A percentile compares a stretch with the other conserved stretches of the same genome.
phyloP scores from a whole-genome alignment of 805 yeast genomes.

The Hanseniaspora thailandica region DNA sequence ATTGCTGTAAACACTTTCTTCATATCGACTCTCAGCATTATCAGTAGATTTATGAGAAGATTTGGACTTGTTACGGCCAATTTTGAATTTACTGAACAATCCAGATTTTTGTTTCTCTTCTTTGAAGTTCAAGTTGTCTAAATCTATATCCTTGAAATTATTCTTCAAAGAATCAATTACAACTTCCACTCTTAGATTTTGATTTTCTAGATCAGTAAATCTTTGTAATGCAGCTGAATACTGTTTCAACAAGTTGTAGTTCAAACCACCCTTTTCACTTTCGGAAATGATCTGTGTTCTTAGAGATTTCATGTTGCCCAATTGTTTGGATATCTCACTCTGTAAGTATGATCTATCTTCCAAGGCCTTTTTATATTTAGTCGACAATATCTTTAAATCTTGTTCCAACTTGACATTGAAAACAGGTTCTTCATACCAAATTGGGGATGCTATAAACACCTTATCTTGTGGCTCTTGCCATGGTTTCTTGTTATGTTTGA shows the following conservation, averaged over 20 bases:
- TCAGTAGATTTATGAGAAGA: neutral
- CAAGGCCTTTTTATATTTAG: constrained; percentile 36
- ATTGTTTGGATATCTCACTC: constrained; percentile 25
- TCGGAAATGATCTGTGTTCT: constrained; percentile 26
- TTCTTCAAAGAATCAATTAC: constrained; percentile 82
- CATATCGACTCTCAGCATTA: neutral
- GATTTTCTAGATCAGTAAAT: constrained; percentile 63
- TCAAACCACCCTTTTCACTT: constrained; percentile 33
- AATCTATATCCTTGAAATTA: constrained; percentile 58
- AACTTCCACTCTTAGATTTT: constrained; percentile 66
- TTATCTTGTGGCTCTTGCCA: constrained; percentile 88
- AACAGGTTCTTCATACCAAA: constrained; percentile 94
- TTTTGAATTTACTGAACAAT: constrained; percentile 35
- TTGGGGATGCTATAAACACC: constrained; percentile 71
- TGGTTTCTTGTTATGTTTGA: constrained; percentile 63
- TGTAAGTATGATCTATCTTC: constrained; percentile 25
- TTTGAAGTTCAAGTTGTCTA: constrained; percentile 39
- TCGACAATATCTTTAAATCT: constrained; percentile 47
- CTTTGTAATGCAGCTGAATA: constrained; percentile 45
- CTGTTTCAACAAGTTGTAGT: constrained; percentile 31
- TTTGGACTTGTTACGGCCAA: constrained; percentile 17
- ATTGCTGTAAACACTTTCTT: neutral
- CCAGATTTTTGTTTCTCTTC: constrained; percentile 47
- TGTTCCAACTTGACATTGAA: constrained; percentile 47
- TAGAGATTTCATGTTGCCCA: constrained; percentile 28